Evolutionary conservation across 2,329 filamentous ascomycete genomes (phyloP), one percentile per base, ranked within the genome.

Genomic region (Furcasterigmium furcatum): DNA sequence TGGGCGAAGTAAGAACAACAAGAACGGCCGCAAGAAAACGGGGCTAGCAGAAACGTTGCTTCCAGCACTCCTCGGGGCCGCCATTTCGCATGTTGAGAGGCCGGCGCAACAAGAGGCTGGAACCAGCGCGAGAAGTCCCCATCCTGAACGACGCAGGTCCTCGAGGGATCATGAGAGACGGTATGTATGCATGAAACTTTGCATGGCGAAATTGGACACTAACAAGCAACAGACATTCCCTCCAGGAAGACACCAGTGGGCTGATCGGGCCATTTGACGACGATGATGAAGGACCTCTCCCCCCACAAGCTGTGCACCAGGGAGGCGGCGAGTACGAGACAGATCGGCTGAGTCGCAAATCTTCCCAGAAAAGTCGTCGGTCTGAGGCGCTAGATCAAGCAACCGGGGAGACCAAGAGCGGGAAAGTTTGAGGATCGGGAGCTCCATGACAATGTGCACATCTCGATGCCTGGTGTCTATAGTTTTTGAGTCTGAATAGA

Each of bases 231-330:
- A 30, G 8, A 10, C 2, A 8, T 12, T 32, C 16, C 30, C 20
- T 24, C 12, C 9, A 42, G 12, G 40, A 27, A 34, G 19, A 22
- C 12, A 22, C 21, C 24, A 21, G 19, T 19, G 16, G 9, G 4
- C 14, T 7, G 3, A 14, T 16, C 16, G 32, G 14, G n/a, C 7
- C 5, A 13, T 30, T 12, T 3, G n/a, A 18, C 4, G 34, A 36
- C 16, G 34, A 18, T 9, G 34, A 36, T 36, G 34, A 36, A 19
- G 34, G 32, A 14, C 41, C 41, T 25, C n/a, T 25, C 4, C 20
- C 30, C 13, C 41, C 41, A n/a, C 20, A 36, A 22, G 29, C 41
- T 25, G 13, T 43, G 5, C 41, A 43, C 19, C 41, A 43, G 21
- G 41, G 41, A 3, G 41, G 41, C 19, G 41, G 41, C 8, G 19